These are phyloP conservation scores for apple (Malus domestica) DNA, from an alignment of 306 rosid genomes.

Conservation along the genomic window ASM211411v1 NC_041789.1:22381001-22381500, in stretches of 20 bases:
- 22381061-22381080: not conserved
- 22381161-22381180: not conserved
- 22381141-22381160: not conserved
- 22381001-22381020: not conserved
- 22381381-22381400: conserved; percentile 83
- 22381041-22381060: not conserved
- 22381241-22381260: not conserved
- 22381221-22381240: not conserved
- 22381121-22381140: not conserved
- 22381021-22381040: not conserved
- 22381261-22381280: not conserved
- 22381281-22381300: conserved; percentile 38
- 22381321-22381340: conserved; percentile 71
- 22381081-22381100: not conserved
- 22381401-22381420: conserved; percentile 57
- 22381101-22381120: not conserved
- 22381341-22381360: conserved; percentile 81
- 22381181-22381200: not conserved
- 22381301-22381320: conserved; percentile 83
- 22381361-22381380: conserved; percentile 85
- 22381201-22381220: not conserved
- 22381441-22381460: not conserved
- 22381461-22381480: not conserved
- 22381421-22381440: conserved; percentile 10
- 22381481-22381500: not conserved